Evolutionary conservation across 768 basidiomycete genomes (phyloP).

Genomic region (Exidia glandulosa): DNA sequence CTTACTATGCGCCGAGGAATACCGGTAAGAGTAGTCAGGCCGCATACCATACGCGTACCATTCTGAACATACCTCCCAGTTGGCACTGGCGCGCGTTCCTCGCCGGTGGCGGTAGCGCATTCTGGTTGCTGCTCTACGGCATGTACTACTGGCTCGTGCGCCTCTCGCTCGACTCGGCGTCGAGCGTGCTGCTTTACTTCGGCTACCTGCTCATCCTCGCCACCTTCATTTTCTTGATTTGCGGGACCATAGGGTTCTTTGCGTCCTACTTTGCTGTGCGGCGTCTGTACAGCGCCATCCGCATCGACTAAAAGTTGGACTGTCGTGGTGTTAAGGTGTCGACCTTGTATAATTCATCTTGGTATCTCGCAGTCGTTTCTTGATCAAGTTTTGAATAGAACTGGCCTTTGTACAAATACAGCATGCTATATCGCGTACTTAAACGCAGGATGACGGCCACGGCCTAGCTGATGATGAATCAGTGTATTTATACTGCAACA

Average conservation of each 20-base stretch:
- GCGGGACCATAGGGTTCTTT: slow-evolving; percentile 35
- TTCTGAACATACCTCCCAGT: slow-evolving; percentile 25
- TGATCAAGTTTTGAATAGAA: too few relatives aligned
- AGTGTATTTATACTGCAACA: too few relatives aligned
- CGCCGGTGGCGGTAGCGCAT: slow-evolving; percentile 82
- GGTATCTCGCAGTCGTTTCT: too few relatives aligned
- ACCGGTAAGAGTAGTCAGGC: slow-evolving; percentile 40
- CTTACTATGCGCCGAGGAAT: slow-evolving; percentile 87
- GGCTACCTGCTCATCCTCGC: slow-evolving; percentile 82
- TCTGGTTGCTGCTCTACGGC: slow-evolving; percentile 86
- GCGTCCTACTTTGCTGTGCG: slow-evolving; percentile 65
- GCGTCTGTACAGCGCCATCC: slow-evolving; percentile 69
- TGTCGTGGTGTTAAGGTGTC: not conserved
- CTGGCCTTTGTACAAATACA: too few relatives aligned
- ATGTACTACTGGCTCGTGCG: slow-evolving; percentile 81
- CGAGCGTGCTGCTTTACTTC: slow-evolving; percentile 75
- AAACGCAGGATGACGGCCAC: too few relatives aligned
- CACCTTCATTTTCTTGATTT: slow-evolving; percentile 78
- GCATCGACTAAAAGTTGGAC: slow-evolving; percentile 42
- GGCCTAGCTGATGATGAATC: too few relatives aligned
- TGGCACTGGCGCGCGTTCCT: slow-evolving; percentile 98
- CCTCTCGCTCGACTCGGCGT: slow-evolving; percentile 72
- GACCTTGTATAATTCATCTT: not conserved
- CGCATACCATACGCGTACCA: not conserved
- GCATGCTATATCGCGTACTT: too few relatives aligned